A percentile compares a stretch with the other conserved stretches of the same genome.
These are phyloP conservation scores for Aspergillus haitiensis DNA, from an alignment of 495 filamentous ascomycete genomes.

Conservation along the genomic window DNA sequence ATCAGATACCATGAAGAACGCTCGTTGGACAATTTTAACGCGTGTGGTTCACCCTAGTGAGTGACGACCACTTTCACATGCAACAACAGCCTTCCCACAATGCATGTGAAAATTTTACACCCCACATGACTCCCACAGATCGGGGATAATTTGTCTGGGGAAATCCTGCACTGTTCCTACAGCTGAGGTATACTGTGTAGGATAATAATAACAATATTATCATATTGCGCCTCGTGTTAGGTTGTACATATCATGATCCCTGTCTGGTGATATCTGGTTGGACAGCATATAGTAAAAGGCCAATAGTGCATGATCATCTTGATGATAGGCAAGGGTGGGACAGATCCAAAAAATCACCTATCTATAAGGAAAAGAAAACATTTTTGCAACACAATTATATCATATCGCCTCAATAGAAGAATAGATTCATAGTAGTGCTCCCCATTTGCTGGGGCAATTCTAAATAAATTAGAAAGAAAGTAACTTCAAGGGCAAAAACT, in stretches of 20 bases:
- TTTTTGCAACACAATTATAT: too few relatives aligned
- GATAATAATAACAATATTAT: neutral
- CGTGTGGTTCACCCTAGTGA: neutral
- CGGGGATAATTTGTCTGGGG: too few relatives aligned
- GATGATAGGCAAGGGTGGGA: neutral
- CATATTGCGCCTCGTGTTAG: neutral
- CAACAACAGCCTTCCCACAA: neutral
- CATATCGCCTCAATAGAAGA: too few relatives aligned
- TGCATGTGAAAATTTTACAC: conserved; percentile 1
- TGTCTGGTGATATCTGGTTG: neutral
- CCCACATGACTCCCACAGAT: neutral
- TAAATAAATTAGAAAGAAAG: too few relatives aligned
- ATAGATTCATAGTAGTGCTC: too few relatives aligned
- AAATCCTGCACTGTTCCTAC: neutral
- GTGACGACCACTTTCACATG: neutral
- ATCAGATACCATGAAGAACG: neutral
- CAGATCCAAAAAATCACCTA: neutral
- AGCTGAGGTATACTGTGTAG: neutral
- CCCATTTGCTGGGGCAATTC: too few relatives aligned
- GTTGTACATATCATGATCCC: neutral
- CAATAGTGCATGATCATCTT: neutral
- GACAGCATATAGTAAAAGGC: neutral
- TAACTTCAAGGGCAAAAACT: neutral
- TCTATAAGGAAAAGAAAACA: neutral
- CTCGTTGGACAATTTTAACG: neutral